phyloP scores from a whole-genome alignment of 441 rosid genomes.

The Jatropha multifida region DNA sequence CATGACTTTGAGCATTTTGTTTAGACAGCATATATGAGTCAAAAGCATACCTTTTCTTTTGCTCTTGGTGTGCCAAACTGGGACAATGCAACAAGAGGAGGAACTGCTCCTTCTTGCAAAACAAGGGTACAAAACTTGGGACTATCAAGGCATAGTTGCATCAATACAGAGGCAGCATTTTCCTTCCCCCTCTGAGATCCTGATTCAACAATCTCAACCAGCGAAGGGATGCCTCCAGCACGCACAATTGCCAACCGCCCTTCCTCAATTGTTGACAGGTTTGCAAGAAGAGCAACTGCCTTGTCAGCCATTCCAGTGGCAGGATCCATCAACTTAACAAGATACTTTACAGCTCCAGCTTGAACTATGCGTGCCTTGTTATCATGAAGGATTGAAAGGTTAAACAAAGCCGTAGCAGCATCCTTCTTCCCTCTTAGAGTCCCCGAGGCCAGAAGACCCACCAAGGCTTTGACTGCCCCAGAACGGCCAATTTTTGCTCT shows the following conservation, averaged over 20 bases:
- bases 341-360: slow-evolving; percentile 86
- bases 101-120: slow-evolving; percentile 94
- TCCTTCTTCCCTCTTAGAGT: slow-evolving; percentile 89
- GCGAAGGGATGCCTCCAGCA: slow-evolving; percentile 76
- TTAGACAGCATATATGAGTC: neutral
- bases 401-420: slow-evolving; percentile 90
- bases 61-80: slow-evolving; percentile 95
- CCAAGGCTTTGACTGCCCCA: slow-evolving; percentile 77
- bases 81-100: slow-evolving; percentile 91
- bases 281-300: slow-evolving; percentile 87
- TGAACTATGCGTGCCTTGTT: slow-evolving; percentile 88
- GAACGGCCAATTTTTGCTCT: slow-evolving; percentile 79
- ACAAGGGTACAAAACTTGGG: slow-evolving; percentile 82
- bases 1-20: neutral
- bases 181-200: slow-evolving; percentile 94
- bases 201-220: slow-evolving; percentile 79
- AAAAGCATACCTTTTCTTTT: slow-evolving; percentile 75
- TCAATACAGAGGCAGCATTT: slow-evolving; percentile 76
- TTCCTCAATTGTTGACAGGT: slow-evolving; percentile 75
- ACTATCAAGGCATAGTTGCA: slow-evolving; percentile 77
- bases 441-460: slow-evolving; percentile 74
- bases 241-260: slow-evolving; percentile 65
- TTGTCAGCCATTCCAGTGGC: slow-evolving; percentile 80
- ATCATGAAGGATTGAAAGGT: slow-evolving; percentile 81
- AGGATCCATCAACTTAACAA: slow-evolving; percentile 74